phyloP scores from a whole-genome alignment of 148 eudicot species.

The Polygonum aviculare region DNA sequence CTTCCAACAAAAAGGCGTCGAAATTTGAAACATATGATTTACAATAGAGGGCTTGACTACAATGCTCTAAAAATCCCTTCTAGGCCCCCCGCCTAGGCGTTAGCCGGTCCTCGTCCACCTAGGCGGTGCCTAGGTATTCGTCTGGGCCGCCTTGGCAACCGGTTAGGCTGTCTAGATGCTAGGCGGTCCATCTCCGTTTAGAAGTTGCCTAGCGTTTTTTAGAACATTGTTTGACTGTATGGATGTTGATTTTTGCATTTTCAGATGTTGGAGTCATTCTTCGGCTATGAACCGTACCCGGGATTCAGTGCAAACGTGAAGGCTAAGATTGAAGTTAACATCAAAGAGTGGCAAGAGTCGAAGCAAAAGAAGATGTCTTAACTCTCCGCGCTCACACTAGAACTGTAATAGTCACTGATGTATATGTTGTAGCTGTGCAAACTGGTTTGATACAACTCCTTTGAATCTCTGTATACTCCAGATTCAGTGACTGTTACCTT shows the following conservation, averaged over 20 bases:
- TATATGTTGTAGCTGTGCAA: background rate
- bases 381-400: background rate
- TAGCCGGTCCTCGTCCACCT: too few species aligned
- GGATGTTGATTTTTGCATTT: background rate
- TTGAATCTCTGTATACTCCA: background rate
- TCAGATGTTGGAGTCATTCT: constrained; percentile 53
- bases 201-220: too few species aligned
- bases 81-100: too few species aligned
- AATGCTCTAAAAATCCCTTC: too few species aligned
- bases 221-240: too few species aligned
- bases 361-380: constrained; percentile 53
- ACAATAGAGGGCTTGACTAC: too few species aligned
- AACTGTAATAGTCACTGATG: background rate
- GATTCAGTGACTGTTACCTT: background rate
- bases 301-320: constrained; percentile 62
- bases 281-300: constrained; percentile 83
- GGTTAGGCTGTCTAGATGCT: too few species aligned
- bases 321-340: constrained; percentile 49
- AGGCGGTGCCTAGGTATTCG: too few species aligned
- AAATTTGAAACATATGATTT: background rate
- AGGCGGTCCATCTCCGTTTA: too few species aligned
- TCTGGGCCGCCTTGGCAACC: too few species aligned
- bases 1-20: too few species aligned
- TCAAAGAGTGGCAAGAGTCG: constrained; percentile 61
- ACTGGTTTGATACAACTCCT: background rate